Conservation (phyloP, 352 stramenopile genomes). For the Globisporangium barbulae region DNA sequence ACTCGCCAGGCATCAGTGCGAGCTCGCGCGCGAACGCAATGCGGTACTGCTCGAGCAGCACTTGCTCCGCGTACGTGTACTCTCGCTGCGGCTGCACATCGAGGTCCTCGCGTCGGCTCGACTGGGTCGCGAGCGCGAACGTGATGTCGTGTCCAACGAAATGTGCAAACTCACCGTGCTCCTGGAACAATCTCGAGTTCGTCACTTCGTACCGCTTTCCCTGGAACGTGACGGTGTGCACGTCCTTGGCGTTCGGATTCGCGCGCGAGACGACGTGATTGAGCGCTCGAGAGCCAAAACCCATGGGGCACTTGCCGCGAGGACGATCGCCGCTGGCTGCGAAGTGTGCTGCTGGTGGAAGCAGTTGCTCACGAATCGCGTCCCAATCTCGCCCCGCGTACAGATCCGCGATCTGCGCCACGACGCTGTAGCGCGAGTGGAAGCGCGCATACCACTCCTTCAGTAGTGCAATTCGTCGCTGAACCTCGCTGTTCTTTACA, state of each 20-base stretch:
- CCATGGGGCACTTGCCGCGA: slow-evolving; percentile 51
- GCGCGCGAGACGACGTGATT: slow-evolving; percentile 24
- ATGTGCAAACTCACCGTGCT: slow-evolving; percentile 35
- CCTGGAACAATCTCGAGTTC: slow-evolving; percentile 45
- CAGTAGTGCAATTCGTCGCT: slow-evolving; percentile 30
- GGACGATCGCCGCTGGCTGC: slow-evolving; percentile 16
- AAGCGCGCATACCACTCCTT: slow-evolving; percentile 57
- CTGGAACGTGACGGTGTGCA: slow-evolving; percentile 50
- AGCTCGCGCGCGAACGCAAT: slow-evolving; percentile 40
- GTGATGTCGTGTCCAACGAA: slow-evolving; percentile 68
- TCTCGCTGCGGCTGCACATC: slow-evolving; percentile 28
- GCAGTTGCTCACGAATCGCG: slow-evolving; percentile 30
- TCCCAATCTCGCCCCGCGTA: slow-evolving; percentile 46
- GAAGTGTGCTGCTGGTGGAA: slow-evolving; percentile 19
- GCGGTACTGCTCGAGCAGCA: slow-evolving; percentile 53
- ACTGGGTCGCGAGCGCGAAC: slow-evolving; percentile 47
- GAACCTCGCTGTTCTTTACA: slow-evolving; percentile 15
- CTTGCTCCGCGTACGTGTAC: slow-evolving; percentile 59
- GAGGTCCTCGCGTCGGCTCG: slow-evolving; percentile 32
- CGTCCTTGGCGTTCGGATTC: slow-evolving; percentile 18
- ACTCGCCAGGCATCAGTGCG: slow-evolving; percentile 17
- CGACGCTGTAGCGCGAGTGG: slow-evolving; percentile 39
- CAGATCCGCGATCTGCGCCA: slow-evolving; percentile 44
- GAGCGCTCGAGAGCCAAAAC: slow-evolving; percentile 41
- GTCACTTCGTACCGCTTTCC: slow-evolving; percentile 53